Conservation (phyloP, 2,329 filamentous ascomycete genomes). For the Colletotrichum godetiae region DNA sequence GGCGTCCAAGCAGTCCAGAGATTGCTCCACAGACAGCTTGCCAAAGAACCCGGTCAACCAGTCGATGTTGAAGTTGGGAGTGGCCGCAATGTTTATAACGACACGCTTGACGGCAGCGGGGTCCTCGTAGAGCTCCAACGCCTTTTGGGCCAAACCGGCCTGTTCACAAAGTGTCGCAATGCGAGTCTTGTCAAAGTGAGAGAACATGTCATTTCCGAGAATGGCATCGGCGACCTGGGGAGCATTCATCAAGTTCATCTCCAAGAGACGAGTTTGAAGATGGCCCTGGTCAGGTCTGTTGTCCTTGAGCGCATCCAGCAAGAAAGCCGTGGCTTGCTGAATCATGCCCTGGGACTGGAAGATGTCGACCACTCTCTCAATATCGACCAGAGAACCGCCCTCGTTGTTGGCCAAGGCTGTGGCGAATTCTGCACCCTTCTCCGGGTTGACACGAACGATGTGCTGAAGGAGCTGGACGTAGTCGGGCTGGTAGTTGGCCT, state of each 20-base stretch:
- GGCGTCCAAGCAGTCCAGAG: slow-evolving; percentile 90
- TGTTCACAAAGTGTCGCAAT: slow-evolving; percentile 94
- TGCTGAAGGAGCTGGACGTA: slow-evolving; percentile 93
- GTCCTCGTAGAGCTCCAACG: slow-evolving; percentile 95
- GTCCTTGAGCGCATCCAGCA: slow-evolving; percentile 93
- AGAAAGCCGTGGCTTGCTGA: slow-evolving; percentile 97
- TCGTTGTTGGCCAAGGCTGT: slow-evolving; percentile 92
- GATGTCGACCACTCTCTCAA: slow-evolving; percentile 95
- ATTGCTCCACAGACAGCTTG: slow-evolving; percentile 93
- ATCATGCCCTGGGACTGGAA: slow-evolving; percentile 99
- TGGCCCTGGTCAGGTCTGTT: slow-evolving; percentile 94
- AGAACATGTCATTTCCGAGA: slow-evolving; percentile 98
- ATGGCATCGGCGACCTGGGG: slow-evolving; percentile 98
- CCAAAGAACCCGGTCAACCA: slow-evolving; percentile 95
- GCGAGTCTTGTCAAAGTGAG: slow-evolving; percentile 91
- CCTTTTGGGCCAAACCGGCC: slow-evolving; percentile 86
- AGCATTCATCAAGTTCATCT: slow-evolving; percentile 98
- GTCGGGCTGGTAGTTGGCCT: slow-evolving; percentile 92
- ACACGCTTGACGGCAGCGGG: slow-evolving; percentile 90
- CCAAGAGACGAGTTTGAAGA: slow-evolving; percentile 91
- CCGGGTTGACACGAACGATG: slow-evolving; percentile 89
- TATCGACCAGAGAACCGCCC: slow-evolving; percentile 86
- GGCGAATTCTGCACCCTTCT: slow-evolving; percentile 95
- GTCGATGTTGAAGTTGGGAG: slow-evolving; percentile 88
- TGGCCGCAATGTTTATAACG: slow-evolving; percentile 82